Base-by-base conservation (phyloP, 139 green algal genomes). In the Chlamydomonas eustigma region DNA sequence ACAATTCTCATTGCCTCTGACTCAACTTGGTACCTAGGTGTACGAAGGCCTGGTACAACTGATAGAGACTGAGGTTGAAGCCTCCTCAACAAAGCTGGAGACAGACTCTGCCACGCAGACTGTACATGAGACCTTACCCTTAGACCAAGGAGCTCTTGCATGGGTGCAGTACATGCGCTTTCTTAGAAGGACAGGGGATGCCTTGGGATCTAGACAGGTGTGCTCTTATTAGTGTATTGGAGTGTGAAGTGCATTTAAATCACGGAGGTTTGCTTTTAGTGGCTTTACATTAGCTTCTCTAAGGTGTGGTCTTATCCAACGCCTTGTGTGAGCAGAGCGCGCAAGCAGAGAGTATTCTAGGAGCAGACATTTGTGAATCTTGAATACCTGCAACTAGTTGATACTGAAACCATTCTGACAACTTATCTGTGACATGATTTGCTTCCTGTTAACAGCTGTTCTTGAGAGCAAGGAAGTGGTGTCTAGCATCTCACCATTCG, bases 91-190 rank as follows among this genome's bases (percentile, higher is more conserved):
- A 63, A 18, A 63, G 18, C 50, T 24, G n/a, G n/a, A n/a, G n/a
- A n/a, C n/a, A n/a, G n/a, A n/a, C n/a, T 6, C 69, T 6, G 39
- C 52, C 31, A 31, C 33, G 0, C 37, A 28, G 6, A 30, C 66
- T 1, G 12, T 70, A 71, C 51, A 39, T 51, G 38, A 28, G 32
- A n/a, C 38, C 6, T 5, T 58, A 5, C n/a, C 68, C 6, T 5
- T 5, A 0, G 88, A 93, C 65, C 70, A 88, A 74, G 79, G 80
- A 5, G 87, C 89, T 34, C 84, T 96, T 50, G 78, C 83, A 8
- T 97, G 91, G 91, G 78, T 93, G 6, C 90, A 95, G 82, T 95
- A 96, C 84, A 94, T 97, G 88, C 83, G 88, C 44, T 94, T 94
- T 74, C 71, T 87, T 36, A 72, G 89, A 32, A 76, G 93, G 0